These are phyloP conservation scores for Psilocybe sp. DNA, from an alignment of 768 basidiomycete species.

Conservation along the genomic window DNA sequence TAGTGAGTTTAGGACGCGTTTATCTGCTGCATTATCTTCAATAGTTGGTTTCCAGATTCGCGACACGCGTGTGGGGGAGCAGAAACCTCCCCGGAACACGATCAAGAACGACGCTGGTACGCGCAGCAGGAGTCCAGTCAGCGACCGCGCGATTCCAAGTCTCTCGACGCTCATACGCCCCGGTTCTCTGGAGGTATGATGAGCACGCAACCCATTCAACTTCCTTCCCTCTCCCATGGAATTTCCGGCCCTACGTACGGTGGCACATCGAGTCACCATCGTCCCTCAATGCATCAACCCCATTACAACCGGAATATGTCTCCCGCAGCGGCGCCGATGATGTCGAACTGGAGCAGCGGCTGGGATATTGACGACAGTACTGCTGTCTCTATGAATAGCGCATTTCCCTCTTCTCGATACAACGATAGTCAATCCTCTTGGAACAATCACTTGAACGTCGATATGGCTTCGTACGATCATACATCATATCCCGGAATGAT, in stretches of 20 bases:
- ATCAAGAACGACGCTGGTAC: conserved; percentile 7
- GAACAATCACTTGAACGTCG: conserved; percentile 20
- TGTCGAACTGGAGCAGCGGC: conserved; percentile 9
- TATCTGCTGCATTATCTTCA: neutral
- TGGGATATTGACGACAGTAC: conserved; percentile 18
- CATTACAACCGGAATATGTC: conserved; percentile 1
- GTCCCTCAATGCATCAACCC: neutral
- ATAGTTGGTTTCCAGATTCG: conserved; percentile 5
- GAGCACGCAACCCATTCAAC: neutral
- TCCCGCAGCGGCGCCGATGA: conserved; percentile 1
- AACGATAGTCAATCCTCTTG: conserved; percentile 14
- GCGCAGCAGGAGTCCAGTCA: conserved; percentile 1
- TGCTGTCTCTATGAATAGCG: conserved; percentile 9
- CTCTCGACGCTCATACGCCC: neutral
- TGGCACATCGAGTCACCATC: neutral
- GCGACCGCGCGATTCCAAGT: conserved; percentile 1
- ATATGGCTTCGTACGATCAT: conserved; percentile 24
- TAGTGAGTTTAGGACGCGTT: conserved; percentile 12
- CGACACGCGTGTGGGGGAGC: conserved; percentile 9
- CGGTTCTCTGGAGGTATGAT: neutral
- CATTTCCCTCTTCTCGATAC: conserved; percentile 8
- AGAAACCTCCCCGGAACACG: neutral
- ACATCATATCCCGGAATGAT: conserved; percentile 25
- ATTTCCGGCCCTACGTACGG: neutral
- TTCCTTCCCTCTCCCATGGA: neutral